These are phyloP conservation scores for Dioscorea dumetorum DNA, from an alignment of 106 monocot genomes.

Conservation along the genomic window DNA sequence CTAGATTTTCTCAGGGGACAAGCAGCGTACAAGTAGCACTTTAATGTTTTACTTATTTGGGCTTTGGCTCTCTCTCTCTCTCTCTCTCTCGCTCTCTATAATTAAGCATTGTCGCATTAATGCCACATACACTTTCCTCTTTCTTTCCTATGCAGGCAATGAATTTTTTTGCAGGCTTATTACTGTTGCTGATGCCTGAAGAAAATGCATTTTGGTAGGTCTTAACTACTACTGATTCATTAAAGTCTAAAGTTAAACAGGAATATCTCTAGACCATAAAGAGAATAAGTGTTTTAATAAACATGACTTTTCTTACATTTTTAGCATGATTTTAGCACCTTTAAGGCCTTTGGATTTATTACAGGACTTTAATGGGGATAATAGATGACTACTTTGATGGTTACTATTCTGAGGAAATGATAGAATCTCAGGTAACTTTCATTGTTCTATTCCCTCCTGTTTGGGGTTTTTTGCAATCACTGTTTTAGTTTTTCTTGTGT, in stretches of 20 bases:
- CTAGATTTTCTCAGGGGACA: too few relatives aligned
- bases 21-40: too few relatives aligned
- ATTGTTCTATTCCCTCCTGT: not conserved
- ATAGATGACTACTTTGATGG: slow-evolving; percentile 98
- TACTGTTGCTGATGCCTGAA: slow-evolving; percentile 89
- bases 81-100: too few relatives aligned
- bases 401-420: slow-evolving; percentile 98
- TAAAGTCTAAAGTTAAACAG: not conserved
- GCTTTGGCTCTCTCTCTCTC: too few relatives aligned
- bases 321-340: not conserved
- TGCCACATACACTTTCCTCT: too few relatives aligned
- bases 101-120: too few relatives aligned
- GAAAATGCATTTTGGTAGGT: slow-evolving; percentile 99
- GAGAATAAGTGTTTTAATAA: too few relatives aligned
- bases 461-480: not conserved
- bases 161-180: slow-evolving; percentile 96
- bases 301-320: too few relatives aligned
- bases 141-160: slow-evolving; percentile 62
- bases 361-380: slow-evolving; percentile 82
- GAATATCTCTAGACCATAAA: not conserved
- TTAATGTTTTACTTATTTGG: too few relatives aligned
- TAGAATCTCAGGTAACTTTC: slow-evolving; percentile 86
- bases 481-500: too few relatives aligned
- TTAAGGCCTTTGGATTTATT: slow-evolving; percentile 13
- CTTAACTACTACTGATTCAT: not conserved